phyloP scores from a whole-genome alignment of 768 basidiomycete genomes.

The Leccinum sublutescens region DNA sequence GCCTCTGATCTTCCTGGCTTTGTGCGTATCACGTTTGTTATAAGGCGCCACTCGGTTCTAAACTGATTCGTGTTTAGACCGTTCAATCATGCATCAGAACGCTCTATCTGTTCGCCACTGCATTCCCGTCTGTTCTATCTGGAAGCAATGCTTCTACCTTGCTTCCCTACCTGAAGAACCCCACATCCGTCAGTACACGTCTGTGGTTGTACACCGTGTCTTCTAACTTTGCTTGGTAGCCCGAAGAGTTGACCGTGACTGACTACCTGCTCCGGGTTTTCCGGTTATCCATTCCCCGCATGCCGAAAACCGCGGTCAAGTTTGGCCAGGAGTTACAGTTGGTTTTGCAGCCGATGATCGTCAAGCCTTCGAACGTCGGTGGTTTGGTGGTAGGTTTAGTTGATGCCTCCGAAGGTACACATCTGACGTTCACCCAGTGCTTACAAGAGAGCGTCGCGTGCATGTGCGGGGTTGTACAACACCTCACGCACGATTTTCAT shows the following conservation, averaged over 20 bases:
- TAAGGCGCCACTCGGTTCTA: neutral
- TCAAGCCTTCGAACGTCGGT: constrained; percentile 72
- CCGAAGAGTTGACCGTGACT: constrained; percentile 78
- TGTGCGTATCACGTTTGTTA: constrained; percentile 42
- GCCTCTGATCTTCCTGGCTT: constrained; percentile 77
- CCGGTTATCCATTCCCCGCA: constrained; percentile 75
- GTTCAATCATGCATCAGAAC: constrained; percentile 83
- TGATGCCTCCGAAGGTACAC: neutral
- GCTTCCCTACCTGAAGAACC: constrained; percentile 86
- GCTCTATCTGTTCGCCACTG: constrained; percentile 77
- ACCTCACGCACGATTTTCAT: constrained; percentile 84
- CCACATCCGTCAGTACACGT: constrained; percentile 58
- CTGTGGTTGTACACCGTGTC: neutral
- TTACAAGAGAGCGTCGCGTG: constrained; percentile 93
- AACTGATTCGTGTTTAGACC: constrained; percentile 44
- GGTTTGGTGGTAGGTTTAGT: constrained; percentile 55
- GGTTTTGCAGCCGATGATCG: constrained; percentile 86
- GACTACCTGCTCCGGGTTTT: constrained; percentile 91
- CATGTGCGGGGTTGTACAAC: constrained; percentile 79
- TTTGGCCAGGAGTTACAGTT: constrained; percentile 86
- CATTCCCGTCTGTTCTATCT: constrained; percentile 83
- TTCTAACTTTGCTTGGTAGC: constrained; percentile 38
- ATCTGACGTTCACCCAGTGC: constrained; percentile 44
- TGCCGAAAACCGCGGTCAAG: constrained; percentile 86
- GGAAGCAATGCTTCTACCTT: constrained; percentile 80